A percentile compares a stretch with the other conserved stretches of the same genome.
phyloP scores from a whole-genome alignment of 495 filamentous ascomycete species.

The Cryomyces antarcticus region DNA sequence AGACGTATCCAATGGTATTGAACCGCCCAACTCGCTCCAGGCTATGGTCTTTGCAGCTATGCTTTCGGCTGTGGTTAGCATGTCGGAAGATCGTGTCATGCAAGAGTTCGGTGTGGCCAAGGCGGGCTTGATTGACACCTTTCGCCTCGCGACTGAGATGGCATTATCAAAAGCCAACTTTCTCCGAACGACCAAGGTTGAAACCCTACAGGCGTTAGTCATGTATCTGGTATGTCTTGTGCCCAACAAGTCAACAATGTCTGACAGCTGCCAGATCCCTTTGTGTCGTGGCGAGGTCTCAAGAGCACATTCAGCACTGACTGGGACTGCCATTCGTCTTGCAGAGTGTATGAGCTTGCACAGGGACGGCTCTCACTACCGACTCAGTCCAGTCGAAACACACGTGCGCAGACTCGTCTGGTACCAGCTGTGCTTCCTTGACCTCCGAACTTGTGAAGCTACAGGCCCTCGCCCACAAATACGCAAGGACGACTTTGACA shows the following conservation, averaged over 20 bases:
- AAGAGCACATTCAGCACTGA: conserved; percentile 46
- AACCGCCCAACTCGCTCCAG: conserved; percentile 41
- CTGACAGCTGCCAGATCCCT: conserved; percentile 29
- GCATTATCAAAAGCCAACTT: conserved; percentile 46
- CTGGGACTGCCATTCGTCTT: conserved; percentile 47
- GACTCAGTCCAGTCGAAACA: conserved; percentile 42
- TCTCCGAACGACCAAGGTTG: conserved; percentile 43
- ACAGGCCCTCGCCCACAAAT: conserved; percentile 50
- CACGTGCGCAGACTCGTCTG: conserved; percentile 59
- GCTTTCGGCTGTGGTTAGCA: conserved; percentile 45
- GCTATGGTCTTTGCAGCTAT: conserved; percentile 45
- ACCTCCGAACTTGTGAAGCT: conserved; percentile 56
- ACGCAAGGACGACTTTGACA: conserved; percentile 50
- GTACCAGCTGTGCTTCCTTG: conserved; percentile 56
- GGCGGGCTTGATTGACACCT: conserved; percentile 30
- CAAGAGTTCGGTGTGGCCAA: conserved; percentile 30
- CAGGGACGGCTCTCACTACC: conserved; percentile 39
- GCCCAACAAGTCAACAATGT: neutral
- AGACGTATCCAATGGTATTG: conserved; percentile 28
- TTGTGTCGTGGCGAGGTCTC: conserved; percentile 49
- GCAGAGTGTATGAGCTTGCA: conserved; percentile 64
- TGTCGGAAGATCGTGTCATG: conserved; percentile 30
- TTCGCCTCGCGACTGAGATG: conserved; percentile 42
- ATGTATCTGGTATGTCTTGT: conserved; percentile 42
- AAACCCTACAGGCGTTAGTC: conserved; percentile 54